phyloP scores from a whole-genome alignment of 2,329 filamentous ascomycete genomes.

The Cercospora sp. region DNA sequence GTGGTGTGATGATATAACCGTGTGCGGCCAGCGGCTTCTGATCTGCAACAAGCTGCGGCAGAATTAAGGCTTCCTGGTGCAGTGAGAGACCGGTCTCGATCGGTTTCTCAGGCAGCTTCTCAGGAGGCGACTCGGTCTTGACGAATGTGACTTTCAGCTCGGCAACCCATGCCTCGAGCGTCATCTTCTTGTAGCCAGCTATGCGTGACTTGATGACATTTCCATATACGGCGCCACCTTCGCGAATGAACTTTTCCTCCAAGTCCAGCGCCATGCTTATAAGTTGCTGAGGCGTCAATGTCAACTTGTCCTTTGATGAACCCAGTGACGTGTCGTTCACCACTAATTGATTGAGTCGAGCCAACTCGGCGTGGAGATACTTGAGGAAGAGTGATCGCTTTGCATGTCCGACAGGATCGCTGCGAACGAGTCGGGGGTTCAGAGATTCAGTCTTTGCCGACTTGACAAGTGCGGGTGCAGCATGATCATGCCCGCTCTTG shows the following conservation, averaged over 20 bases:
- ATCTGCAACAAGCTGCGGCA: slow-evolving; percentile 62
- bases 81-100: slow-evolving; percentile 70
- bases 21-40: slow-evolving; percentile 63
- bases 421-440: slow-evolving; percentile 65
- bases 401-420: slow-evolving; percentile 45
- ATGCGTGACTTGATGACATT: slow-evolving; percentile 84
- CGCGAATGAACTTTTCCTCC: slow-evolving; percentile 72
- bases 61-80: slow-evolving; percentile 66
- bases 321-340: slow-evolving; percentile 20
- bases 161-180: slow-evolving; percentile 65
- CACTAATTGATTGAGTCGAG: slow-evolving; percentile 60
- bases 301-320: slow-evolving; percentile 50
- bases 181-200: slow-evolving; percentile 73
- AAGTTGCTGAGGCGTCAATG: slow-evolving; percentile 65
- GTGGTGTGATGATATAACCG: slow-evolving; percentile 73
- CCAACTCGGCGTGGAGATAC: slow-evolving; percentile 64
- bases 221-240: slow-evolving; percentile 69
- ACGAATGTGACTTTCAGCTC: slow-evolving; percentile 30
- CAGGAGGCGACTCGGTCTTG: slow-evolving; percentile 30
- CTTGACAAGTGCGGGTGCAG: slow-evolving; percentile 3
- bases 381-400: slow-evolving; percentile 49
- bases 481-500: slow-evolving; percentile 10
- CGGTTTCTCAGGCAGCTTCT: slow-evolving; percentile 35
- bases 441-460: slow-evolving; percentile 43
- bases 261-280: slow-evolving; percentile 71